Evolutionary conservation across 2,329 filamentous ascomycete species (phyloP).

Genomic region (Rhytidhysteron rufulum): DNA sequence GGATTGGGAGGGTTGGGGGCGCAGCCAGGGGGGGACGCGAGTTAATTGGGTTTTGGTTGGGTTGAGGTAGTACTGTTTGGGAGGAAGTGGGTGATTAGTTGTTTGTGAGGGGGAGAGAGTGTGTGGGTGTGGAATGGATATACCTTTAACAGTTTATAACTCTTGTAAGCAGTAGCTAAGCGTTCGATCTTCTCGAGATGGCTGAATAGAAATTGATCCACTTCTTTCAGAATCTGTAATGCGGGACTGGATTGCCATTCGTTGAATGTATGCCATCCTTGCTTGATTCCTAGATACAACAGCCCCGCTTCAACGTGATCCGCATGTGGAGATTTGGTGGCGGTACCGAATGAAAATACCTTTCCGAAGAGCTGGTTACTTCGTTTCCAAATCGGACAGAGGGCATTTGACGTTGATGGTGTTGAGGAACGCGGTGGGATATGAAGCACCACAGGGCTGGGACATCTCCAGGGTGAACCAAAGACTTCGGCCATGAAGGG

Average conservation of each 20-base stretch:
- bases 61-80: slow-evolving; percentile 29
- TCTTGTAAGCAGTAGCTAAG: slow-evolving; percentile 27
- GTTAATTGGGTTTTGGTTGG: slow-evolving; percentile 19
- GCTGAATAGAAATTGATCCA: slow-evolving; percentile 26
- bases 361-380: slow-evolving; percentile 28
- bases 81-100: not conserved
- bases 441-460: slow-evolving; percentile 27
- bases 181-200: slow-evolving; percentile 21
- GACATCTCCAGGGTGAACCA: slow-evolving; percentile 24
- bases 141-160: slow-evolving; percentile 32
- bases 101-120: not conserved
- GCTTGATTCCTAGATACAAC: slow-evolving; percentile 24
- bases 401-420: slow-evolving; percentile 4
- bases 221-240: slow-evolving; percentile 23
- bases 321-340: slow-evolving; percentile 9
- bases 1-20: slow-evolving; percentile 21
- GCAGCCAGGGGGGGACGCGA: slow-evolving; percentile 26
- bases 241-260: slow-evolving; percentile 27
- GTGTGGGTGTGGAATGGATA: not conserved
- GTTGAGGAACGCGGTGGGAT: slow-evolving; percentile 12
- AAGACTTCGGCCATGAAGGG: slow-evolving; percentile 31
- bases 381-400: slow-evolving; percentile 26
- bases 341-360: slow-evolving; percentile 17
- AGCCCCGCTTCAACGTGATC: slow-evolving; percentile 21
- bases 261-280: slow-evolving; percentile 23